A percentile compares a stretch with the other conserved stretches of the same genome.
These are phyloP conservation scores for Plasmodium adleri DNA, from an alignment of 169 alveolate species.

Conservation along the genomic window DNA sequence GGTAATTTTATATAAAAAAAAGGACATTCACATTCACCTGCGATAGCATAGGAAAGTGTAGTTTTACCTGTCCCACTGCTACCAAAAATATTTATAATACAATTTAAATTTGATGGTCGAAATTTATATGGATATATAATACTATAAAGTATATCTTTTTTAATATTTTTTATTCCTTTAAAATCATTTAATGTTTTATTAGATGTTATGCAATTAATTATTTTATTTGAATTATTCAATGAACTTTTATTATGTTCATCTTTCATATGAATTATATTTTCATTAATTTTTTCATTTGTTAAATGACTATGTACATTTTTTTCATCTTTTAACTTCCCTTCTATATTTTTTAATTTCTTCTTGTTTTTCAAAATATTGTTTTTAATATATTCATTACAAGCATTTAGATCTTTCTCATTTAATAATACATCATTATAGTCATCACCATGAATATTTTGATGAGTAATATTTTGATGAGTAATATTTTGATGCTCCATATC, in stretches of 20 bases:
- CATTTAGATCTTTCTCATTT: not conserved
- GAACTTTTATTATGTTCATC: not conserved
- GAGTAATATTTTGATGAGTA: not conserved
- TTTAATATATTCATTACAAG: not conserved
- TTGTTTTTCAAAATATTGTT: not conserved
- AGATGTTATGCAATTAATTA: not conserved
- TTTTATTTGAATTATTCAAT: not conserved
- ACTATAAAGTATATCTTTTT: constrained; percentile 57
- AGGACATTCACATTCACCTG: constrained; percentile 89
- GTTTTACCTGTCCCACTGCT: constrained; percentile 99
- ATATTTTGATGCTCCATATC: not conserved
- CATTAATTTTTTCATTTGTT: not conserved
- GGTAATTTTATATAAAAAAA: constrained; percentile 84
- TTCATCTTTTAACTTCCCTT: not conserved
- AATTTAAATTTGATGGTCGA: constrained; percentile 22
- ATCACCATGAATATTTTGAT: not conserved
- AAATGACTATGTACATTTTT: not conserved
- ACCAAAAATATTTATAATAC: constrained; percentile 86
- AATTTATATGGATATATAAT: constrained; percentile 64
- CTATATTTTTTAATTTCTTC: not conserved
- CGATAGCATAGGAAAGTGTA: constrained; percentile 96
- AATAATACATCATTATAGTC: not conserved
- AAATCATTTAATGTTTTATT: constrained; percentile 18
- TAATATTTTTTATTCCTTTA: constrained; percentile 62
- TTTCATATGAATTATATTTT: not conserved